Evolutionary conservation across 23 red algal species (phyloP), one percentile per base, ranked within the genome.

Genomic region (Gracilariopsis chorda): DNA sequence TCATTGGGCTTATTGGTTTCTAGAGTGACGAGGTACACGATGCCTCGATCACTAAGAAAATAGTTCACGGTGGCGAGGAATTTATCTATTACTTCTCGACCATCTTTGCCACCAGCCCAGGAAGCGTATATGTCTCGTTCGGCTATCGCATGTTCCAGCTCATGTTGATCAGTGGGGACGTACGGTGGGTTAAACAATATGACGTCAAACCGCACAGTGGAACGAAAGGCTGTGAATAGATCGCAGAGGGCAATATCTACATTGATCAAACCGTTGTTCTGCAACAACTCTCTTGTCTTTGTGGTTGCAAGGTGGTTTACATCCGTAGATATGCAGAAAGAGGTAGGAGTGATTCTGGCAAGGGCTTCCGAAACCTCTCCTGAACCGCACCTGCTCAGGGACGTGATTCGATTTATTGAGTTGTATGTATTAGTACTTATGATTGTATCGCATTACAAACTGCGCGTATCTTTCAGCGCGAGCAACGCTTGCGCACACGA

Each of bases 171-270:
- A 4, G 93, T 95, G 2, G 93, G 85, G 30, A 95, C 93, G 39
- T 95, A 95, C 4, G 93, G 93, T 17, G 93, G 93, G 49, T 95
- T 95, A 60, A 95, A 95, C 32, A 95, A 77, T 43, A 95, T 80
- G 37, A 95, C 40, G 25, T 95, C 93, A 51, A 89, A 87, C 39
- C 67, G 64, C n/a, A 84, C 37, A n/a, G 39, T 35, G 4, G 64
- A 72, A 46, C 53, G 37, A 42, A 91, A 82, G 3, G 88, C 75
- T 3, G 74, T 55, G 75, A 94, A 81, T 21, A 94, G 64, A 58
- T 94, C 92, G 34, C 73, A 62, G 5, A 56, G 29, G 7, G 83
- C 63, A 14, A 87, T 13, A 69, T 79, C 92, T 16, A 83, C 83
- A 37, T 55, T 87, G 3, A 3, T 69, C 9, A 52, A 12, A 40